A percentile compares a stretch with the other conserved stretches of the same genome.
Conservation (phyloP, 768 basidiomycete species). For the Mycena leptocephala region DNA sequence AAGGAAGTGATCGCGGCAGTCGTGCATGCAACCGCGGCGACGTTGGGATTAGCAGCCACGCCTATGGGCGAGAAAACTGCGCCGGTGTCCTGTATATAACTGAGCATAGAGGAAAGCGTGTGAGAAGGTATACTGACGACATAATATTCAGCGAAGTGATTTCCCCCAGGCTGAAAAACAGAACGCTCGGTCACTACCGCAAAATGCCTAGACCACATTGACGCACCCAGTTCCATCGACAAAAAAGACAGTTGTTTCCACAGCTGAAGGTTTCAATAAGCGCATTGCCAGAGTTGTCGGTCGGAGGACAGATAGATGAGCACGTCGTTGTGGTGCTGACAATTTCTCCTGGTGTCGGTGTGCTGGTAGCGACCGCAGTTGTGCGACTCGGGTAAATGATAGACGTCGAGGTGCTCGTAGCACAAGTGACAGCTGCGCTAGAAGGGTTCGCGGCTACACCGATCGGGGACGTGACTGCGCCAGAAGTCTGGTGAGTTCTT, state of each 20-base stretch:
- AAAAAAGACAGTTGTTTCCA: constrained; percentile 11
- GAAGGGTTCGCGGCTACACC: too few species aligned
- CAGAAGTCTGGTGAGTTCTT: too few species aligned
- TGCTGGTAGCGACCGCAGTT: constrained; percentile 11
- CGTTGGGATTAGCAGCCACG: constrained; percentile 19
- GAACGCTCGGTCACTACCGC: not conserved
- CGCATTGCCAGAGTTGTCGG: constrained; percentile 9
- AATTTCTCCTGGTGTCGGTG: constrained; percentile 9
- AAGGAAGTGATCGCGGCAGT: constrained; percentile 3
- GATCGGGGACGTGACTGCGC: too few species aligned
- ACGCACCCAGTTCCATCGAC: constrained; percentile 16
- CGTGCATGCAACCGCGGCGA: constrained; percentile 21
- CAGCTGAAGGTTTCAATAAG: too few species aligned
- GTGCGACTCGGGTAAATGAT: not conserved
- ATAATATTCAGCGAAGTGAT: constrained; percentile 17
- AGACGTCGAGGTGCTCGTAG: too few species aligned
- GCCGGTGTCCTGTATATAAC: constrained; percentile 9
- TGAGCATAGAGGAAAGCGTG: constrained; percentile 4
- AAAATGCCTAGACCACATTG: not conserved
- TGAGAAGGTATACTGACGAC: constrained; percentile 8
- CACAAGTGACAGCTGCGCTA: too few species aligned
- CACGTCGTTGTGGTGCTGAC: constrained; percentile 11
- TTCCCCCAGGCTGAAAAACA: constrained; percentile 15
- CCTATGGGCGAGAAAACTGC: constrained; percentile 13
- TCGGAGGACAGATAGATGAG: constrained; percentile 13